Conservation (phyloP, 192 early-diverging fungal species). For the Allomyces javanicus region DNA sequence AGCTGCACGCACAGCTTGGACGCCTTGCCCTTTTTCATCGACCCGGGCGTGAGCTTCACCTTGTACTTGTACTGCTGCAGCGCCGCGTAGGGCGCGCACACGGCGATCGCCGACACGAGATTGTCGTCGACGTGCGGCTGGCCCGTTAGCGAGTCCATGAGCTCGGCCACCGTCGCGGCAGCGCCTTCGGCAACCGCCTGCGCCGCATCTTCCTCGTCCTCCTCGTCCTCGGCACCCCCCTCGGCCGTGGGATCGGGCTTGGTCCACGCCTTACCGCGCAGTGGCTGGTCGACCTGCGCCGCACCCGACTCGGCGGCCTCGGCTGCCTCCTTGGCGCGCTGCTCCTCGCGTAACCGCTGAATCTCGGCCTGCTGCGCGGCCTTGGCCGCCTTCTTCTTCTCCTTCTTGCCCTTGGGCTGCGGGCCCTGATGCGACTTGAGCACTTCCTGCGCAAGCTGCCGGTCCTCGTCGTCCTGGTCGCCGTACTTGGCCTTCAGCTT, state of each 20-base stretch:
- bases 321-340: neutral
- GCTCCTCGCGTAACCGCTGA: neutral
- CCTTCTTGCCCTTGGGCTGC: conserved; percentile 52
- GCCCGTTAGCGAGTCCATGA: conserved; percentile 64
- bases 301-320: neutral
- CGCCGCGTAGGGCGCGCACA: conserved; percentile 78
- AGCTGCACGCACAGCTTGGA: conserved; percentile 30
- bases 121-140: conserved; percentile 59
- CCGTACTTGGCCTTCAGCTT: conserved; percentile 87
- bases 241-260: neutral
- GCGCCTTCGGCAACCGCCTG: neutral
- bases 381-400: conserved; percentile 32
- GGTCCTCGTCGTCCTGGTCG: conserved; percentile 88
- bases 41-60: conserved; percentile 78
- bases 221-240: conserved; percentile 1
- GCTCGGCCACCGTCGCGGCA: neutral
- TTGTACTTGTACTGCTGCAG: conserved; percentile 84
- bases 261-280: too few relatives aligned
- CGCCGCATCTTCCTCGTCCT: conserved; percentile 6
- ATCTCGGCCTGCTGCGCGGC: conserved; percentile 15
- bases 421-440: conserved; percentile 47
- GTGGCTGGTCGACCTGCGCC: too few relatives aligned
- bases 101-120: conserved; percentile 65
- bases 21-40: conserved; percentile 78
- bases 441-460: conserved; percentile 56